Percentiles rank a stretch among this genome's conserved stretches.
Evolutionary conservation across 2,329 filamentous ascomycete genomes (phyloP).

Genomic region (Fulvia fulva): DNA sequence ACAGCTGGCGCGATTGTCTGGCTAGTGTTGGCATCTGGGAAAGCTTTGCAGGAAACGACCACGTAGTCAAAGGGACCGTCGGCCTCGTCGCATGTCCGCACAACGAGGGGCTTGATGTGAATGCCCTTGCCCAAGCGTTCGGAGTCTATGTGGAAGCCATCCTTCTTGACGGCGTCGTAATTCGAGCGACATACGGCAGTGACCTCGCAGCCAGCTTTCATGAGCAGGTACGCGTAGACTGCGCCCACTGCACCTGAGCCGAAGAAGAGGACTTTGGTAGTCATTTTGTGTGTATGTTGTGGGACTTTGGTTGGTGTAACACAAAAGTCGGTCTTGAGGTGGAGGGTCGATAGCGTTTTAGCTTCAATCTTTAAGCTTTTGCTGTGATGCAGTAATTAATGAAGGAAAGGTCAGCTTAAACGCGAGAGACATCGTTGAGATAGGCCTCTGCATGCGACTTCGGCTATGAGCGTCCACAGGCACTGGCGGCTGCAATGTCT

Average conservation of each 20-base stretch:
- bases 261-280: conserved; percentile 38
- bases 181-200: conserved; percentile 46
- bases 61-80: conserved; percentile 44
- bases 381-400: neutral
- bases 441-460: neutral
- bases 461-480: neutral
- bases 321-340: too few relatives aligned
- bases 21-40: conserved; percentile 37
- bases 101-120: conserved; percentile 35
- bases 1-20: conserved; percentile 40
- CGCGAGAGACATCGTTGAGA: neutral
- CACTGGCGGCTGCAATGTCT: neutral
- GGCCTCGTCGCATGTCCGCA: conserved; percentile 36
- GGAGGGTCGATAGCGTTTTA: too few relatives aligned
- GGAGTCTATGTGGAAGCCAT: conserved; percentile 43
- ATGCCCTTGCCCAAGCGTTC: conserved; percentile 36
- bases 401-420: neutral
- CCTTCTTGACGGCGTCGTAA: conserved; percentile 38
- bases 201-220: conserved; percentile 36
- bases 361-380: neutral
- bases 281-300: neutral
- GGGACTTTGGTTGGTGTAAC: too few relatives aligned
- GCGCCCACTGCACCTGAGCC: conserved; percentile 43
- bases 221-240: conserved; percentile 41
- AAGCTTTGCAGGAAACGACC: conserved; percentile 46